Conservation (phyloP, 768 basidiomycete genomes). For the Pleurotus cornucopiae region DNA sequence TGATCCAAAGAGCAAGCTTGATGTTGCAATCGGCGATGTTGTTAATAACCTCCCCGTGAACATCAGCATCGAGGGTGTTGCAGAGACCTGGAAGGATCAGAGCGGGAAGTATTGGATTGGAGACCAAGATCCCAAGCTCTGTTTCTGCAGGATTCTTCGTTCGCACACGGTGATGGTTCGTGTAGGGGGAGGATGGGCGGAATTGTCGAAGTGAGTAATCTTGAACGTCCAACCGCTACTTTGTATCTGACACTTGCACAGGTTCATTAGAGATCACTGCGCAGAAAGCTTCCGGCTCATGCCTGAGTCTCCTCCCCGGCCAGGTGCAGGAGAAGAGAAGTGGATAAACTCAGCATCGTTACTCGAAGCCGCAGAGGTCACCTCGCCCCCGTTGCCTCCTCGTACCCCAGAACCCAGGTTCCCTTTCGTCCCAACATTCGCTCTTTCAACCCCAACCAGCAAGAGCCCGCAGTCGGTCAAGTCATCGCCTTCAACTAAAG, state of each 20-base stretch:
- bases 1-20: constrained; percentile 87
- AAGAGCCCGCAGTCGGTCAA: constrained; percentile 47
- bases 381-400: constrained; percentile 37
- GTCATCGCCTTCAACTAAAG: constrained; percentile 51
- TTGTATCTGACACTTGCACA: constrained; percentile 24
- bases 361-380: constrained; percentile 46
- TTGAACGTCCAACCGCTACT: background rate
- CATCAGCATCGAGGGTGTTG: constrained; percentile 77
- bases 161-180: constrained; percentile 96
- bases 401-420: constrained; percentile 65
- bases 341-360: constrained; percentile 83
- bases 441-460: constrained; percentile 54
- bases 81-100: constrained; percentile 86
- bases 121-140: constrained; percentile 82
- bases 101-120: constrained; percentile 98
- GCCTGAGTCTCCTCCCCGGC: constrained; percentile 56
- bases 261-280: constrained; percentile 85
- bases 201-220: constrained; percentile 75
- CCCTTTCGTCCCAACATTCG: constrained; percentile 61
- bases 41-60: constrained; percentile 85
- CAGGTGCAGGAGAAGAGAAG: constrained; percentile 57
- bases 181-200: constrained; percentile 92
- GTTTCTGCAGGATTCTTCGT: constrained; percentile 87
- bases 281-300: constrained; percentile 77
- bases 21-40: constrained; percentile 89